Conservation (phyloP, 345 rosid genomes). For the Orychophragmus violaceus region DNA sequence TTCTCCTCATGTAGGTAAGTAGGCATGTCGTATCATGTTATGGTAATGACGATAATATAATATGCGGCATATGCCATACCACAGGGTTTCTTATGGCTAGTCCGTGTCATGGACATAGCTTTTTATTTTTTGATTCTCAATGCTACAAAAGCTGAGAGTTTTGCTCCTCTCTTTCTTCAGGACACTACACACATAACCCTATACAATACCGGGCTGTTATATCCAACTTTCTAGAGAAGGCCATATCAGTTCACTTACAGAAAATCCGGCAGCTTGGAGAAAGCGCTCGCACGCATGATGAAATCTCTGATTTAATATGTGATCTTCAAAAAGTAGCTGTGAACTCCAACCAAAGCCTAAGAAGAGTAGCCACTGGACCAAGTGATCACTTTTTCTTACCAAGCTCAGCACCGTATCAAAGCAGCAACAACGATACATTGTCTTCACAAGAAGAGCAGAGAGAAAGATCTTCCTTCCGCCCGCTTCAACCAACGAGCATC, state of each 20-base stretch:
- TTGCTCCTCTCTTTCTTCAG: slow-evolving; percentile 34
- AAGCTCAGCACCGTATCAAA: slow-evolving; percentile 51
- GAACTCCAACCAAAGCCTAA: slow-evolving; percentile 78
- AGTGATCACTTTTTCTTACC: slow-evolving; percentile 79
- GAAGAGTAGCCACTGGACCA: slow-evolving; percentile 73
- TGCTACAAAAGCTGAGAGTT: not conserved
- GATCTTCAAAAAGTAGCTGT: slow-evolving; percentile 88
- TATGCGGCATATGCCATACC: not conserved
- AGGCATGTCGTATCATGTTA: too few relatives aligned
- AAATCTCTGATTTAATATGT: slow-evolving; percentile 71
- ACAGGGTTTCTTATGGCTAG: slow-evolving; percentile 1
- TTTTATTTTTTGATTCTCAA: too few relatives aligned
- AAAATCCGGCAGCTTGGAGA: slow-evolving; percentile 58
- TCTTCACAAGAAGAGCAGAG: slow-evolving; percentile 49
- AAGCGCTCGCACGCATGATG: slow-evolving; percentile 48
- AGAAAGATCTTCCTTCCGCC: slow-evolving; percentile 35
- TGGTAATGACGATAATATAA: too few relatives aligned
- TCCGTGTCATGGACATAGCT: not conserved
- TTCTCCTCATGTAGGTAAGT: slow-evolving; percentile 78
- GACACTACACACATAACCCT: slow-evolving; percentile 68
- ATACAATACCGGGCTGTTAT: slow-evolving; percentile 67
- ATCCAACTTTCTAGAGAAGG: slow-evolving; percentile 61
- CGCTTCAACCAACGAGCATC: slow-evolving; percentile 51
- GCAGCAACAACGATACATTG: slow-evolving; percentile 30
- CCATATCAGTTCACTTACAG: slow-evolving; percentile 43